These are phyloP conservation scores for Lineolata rhizophorae DNA, from an alignment of 495 filamentous ascomycete species.

Conservation along the genomic window DNA sequence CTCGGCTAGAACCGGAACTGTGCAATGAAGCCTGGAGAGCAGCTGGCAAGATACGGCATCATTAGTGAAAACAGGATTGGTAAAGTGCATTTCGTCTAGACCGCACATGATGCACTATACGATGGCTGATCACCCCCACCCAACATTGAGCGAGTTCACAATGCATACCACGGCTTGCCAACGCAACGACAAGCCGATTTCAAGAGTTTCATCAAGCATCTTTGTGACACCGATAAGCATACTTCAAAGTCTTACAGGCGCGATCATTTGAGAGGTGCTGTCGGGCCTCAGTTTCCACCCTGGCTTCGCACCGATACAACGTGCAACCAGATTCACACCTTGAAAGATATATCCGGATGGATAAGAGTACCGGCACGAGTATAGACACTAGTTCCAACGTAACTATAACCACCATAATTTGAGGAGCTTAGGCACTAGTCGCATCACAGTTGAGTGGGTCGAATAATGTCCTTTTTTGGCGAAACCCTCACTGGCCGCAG, in stretches of 20 bases:
- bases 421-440: slow-evolving; percentile 38
- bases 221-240: slow-evolving; percentile 17
- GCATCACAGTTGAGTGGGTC: slow-evolving; percentile 29
- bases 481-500: slow-evolving; percentile 11
- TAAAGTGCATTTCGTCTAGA: slow-evolving; percentile 7
- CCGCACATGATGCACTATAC: slow-evolving; percentile 11
- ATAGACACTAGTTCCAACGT: no score
- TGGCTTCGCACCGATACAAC: slow-evolving; percentile 31
- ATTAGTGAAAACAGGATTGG: slow-evolving; percentile 17
- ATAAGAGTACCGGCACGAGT: slow-evolving; percentile 13
- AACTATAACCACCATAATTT: slow-evolving; percentile 26
- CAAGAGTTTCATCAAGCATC: slow-evolving; percentile 23
- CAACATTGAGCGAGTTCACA: slow-evolving; percentile 11
- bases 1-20: slow-evolving; percentile 22
- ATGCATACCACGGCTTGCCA: slow-evolving; percentile 12
- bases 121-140: slow-evolving; percentile 12
- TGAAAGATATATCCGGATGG: slow-evolving; percentile 26
- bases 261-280: slow-evolving; percentile 25
- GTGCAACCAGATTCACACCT: slow-evolving; percentile 28
- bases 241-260: slow-evolving; percentile 24
- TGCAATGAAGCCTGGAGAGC: slow-evolving; percentile 29
- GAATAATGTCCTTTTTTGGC: slow-evolving; percentile 23
- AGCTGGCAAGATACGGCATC: slow-evolving; percentile 31
- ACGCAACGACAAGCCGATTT: slow-evolving; percentile 15
- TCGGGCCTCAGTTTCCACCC: slow-evolving; percentile 33